Evolutionary conservation across 2,329 filamentous ascomycete genomes (phyloP), one percentile per base, ranked within the genome.

Genomic region (Penicillium thymicola): DNA sequence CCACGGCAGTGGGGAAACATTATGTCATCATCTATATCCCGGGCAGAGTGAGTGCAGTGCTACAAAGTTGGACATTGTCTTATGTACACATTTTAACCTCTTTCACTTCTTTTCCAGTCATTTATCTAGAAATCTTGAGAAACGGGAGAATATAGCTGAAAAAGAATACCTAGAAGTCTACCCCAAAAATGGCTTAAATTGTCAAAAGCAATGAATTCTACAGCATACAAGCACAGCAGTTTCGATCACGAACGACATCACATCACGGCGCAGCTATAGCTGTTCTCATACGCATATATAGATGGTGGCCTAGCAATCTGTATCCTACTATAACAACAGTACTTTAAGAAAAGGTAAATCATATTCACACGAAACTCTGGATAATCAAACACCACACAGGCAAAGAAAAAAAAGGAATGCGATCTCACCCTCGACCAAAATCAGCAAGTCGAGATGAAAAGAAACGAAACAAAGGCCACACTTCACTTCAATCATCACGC

Each of bases 311-410:
- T 28, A 28, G 21, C 23, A 36, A 10, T 25, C 23, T 34, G 27
- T 21, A 28, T 21, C 40, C 5, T 28, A 40, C 23, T 18, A 37
- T 48, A 40, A 41, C 9, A 23, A 13, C 16, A 40, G 5, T 6
- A 16, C 27, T 50, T n/a, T 10, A 45, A 21, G n/a, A 41, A 7
- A 57, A 37, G 44, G 18, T 51, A 52, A 56, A 59, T 62, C 59
- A 62, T 63, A 64, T 65, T 64, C 62, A 65, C 62, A 65, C 57
- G 58, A 62, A 57, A 58, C 30, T 47, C 51, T 41, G 55, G 45
- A 52, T 63, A 62, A 42, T 62, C 51, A 55, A 51, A 65, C 58
- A 62, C 46, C 21, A 13, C 45, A 57, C 11, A 34, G 37, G 51
- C 8, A 43, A 42, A 55, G 11, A 32, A 49, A 40, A 45, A 30